Evolutionary conservation across 2,329 filamentous ascomycete genomes (phyloP).

Genomic region (Aspergillus proliferans): DNA sequence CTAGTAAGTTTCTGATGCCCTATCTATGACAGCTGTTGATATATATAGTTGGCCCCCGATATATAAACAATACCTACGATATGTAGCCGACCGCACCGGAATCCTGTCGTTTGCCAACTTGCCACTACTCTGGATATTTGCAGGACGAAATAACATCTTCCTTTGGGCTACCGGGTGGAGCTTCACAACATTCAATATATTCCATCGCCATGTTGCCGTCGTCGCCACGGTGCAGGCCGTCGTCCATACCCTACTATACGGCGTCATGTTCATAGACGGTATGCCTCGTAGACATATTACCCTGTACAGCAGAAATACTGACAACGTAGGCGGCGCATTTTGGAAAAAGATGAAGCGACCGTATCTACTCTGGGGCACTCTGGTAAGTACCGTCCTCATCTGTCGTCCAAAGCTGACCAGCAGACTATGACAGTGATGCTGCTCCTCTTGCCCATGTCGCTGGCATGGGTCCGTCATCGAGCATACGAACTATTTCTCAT

Average conservation of each 20-base stretch:
- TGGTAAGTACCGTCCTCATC: constrained; percentile 12
- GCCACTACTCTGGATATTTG: constrained; percentile 61
- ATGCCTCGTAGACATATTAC: constrained; percentile 1
- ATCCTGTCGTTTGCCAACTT: constrained; percentile 60
- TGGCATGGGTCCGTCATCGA: constrained; percentile 40
- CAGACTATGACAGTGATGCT: constrained; percentile 36
- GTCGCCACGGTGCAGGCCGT: constrained; percentile 57
- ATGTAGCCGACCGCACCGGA: constrained; percentile 58
- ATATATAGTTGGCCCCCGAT: constrained; percentile 22
- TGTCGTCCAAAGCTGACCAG: neutral
- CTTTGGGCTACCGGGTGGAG: constrained; percentile 65
- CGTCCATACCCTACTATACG: constrained; percentile 57
- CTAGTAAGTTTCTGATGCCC: constrained; percentile 31
- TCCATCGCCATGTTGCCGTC: constrained; percentile 61
- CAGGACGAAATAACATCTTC: constrained; percentile 60
- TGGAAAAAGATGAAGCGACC: constrained; percentile 21
- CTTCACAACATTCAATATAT: constrained; percentile 60
- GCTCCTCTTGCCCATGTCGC: constrained; percentile 38
- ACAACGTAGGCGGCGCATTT: constrained; percentile 15
- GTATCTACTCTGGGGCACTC: constrained; percentile 26
- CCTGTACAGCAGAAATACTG: neutral
- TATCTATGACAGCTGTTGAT: constrained; percentile 2
- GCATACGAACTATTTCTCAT: constrained; percentile 41
- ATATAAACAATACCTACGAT: constrained; percentile 44
- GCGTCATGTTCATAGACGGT: constrained; percentile 31